Percentiles rank a stretch among this genome's conserved stretches.
These are phyloP conservation scores for Asparagopsis taxiformis DNA, from an alignment of 31 red algal species.

Conservation along the genomic window DNA sequence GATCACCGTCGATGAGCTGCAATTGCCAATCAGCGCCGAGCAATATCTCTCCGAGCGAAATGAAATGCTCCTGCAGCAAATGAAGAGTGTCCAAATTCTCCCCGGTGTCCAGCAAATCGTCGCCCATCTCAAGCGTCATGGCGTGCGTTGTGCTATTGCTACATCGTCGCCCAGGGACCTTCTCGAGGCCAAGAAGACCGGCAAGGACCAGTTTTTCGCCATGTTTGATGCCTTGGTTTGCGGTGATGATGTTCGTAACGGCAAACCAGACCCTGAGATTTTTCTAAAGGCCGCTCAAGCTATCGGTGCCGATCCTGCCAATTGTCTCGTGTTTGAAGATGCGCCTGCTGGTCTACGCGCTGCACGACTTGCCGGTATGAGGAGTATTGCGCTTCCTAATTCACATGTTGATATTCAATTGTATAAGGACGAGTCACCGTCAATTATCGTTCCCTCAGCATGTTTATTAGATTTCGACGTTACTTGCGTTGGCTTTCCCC, in stretches of 20 bases:
- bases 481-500: conserved; percentile 38
- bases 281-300: conserved; percentile 70
- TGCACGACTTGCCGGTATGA: conserved; percentile 83
- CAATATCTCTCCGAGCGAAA: conserved; percentile 74
- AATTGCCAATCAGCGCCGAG: conserved; percentile 38
- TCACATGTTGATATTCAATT: conserved; percentile 50
- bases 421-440: conserved; percentile 48
- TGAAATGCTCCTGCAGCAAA: conserved; percentile 40
- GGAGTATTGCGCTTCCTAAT: conserved; percentile 66
- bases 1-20: conserved; percentile 52
- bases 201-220: conserved; percentile 55
- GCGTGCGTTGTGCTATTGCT: conserved; percentile 70
- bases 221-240: conserved; percentile 72
- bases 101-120: conserved; percentile 76
- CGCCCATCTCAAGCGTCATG: conserved; percentile 27
- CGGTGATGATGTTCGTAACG: conserved; percentile 62
- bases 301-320: conserved; percentile 45
- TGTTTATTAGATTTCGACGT: conserved; percentile 59
- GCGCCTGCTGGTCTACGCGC: conserved; percentile 63
- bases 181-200: conserved; percentile 64
- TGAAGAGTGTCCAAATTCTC: conserved; percentile 39
- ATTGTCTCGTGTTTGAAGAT: conserved; percentile 92
- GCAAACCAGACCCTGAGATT: conserved; percentile 86
- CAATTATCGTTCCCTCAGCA: conserved; percentile 37
- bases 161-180: conserved; percentile 74